Evolutionary conservation across 345 rosid species (phyloP).

Genomic region (Populus pruinosa): DNA sequence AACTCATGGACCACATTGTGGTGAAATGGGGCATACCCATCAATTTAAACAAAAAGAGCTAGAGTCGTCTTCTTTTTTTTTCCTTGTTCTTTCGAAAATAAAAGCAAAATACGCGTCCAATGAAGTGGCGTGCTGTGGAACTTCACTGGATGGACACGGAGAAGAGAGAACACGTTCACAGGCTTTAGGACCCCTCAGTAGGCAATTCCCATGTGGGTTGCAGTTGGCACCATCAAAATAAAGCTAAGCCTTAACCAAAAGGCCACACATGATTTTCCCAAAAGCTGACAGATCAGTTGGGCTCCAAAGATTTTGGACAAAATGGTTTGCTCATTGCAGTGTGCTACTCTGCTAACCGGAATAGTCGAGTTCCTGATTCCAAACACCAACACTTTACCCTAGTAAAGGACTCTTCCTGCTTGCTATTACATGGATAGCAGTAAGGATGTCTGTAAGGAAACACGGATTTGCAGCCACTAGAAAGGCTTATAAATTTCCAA

Average conservation of each 20-base stretch:
- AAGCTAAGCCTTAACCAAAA: conserved; percentile 1
- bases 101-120: neutral
- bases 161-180: neutral
- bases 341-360: neutral
- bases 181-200: conserved; percentile 6
- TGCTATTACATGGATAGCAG: neutral
- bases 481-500: neutral
- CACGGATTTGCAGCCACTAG: neutral
- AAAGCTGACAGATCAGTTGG: conserved; percentile 8
- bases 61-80: neutral
- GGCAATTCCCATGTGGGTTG: conserved; percentile 23
- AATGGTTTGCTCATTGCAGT: conserved; percentile 1
- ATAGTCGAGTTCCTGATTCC: too few species aligned
- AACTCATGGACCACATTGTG: too few species aligned
- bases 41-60: neutral
- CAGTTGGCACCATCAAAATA: conserved; percentile 10
- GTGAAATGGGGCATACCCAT: neutral
- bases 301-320: conserved; percentile 15
- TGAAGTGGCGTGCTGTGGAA: neutral
- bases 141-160: neutral
- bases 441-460: too few species aligned
- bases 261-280: conserved; percentile 5
- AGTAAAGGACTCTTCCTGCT: neutral
- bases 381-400: neutral
- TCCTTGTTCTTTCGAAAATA: neutral